Evolutionary conservation across 2,329 filamentous ascomycete genomes (phyloP), one percentile per base, ranked within the genome.

Genomic region (Exophiala lecanii-corni): DNA sequence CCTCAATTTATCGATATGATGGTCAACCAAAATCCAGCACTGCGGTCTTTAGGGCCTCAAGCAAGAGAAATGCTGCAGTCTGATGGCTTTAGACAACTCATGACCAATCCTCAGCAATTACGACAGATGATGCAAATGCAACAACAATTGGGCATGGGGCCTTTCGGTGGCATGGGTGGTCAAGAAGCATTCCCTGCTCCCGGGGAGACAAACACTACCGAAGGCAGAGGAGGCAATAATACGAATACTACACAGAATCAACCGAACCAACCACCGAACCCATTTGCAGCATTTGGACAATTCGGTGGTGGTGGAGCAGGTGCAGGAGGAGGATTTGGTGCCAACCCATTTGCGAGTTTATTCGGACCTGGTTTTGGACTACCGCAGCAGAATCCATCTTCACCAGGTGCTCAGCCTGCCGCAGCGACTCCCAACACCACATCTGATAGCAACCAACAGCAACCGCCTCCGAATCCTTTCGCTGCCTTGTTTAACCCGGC

Each of bases 1-100:
- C 91, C 92, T n/a, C 79, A 82, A 13, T 85, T 98, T 57, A 78
- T 97, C 61, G 88, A 97, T 60, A 87, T 94, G 78, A 86, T 97
- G 77, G 89, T 98, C 57, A 81, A 92, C 57, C 80, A 84, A 59
- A 95, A 95, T 61, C 92, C 92, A 2, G 83, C 88, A 75, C 72
- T 89, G 13, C 78, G 82, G 57, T 76, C 79, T 47, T 78, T 85
- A 64, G 72, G 74, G 16, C 85, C 85, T 30, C 78, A 84, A 47
- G 86, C 86, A 16, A 80, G 89, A 55, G 81, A 94, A 60, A 84
- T 96, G 66, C 79, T 98, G 57, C 82, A 88, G 48, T 92, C 89
- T 17, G 89, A 89, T 0, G 78, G 89, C 51, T 89, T 97, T 68
- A 79, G 92, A 58, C 77, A 85, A 39, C 92, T 97, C 85, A 83